Base-by-base conservation (phyloP, 2,329 filamentous ascomycete genomes). In the Emergomyces pasteurianus region DNA sequence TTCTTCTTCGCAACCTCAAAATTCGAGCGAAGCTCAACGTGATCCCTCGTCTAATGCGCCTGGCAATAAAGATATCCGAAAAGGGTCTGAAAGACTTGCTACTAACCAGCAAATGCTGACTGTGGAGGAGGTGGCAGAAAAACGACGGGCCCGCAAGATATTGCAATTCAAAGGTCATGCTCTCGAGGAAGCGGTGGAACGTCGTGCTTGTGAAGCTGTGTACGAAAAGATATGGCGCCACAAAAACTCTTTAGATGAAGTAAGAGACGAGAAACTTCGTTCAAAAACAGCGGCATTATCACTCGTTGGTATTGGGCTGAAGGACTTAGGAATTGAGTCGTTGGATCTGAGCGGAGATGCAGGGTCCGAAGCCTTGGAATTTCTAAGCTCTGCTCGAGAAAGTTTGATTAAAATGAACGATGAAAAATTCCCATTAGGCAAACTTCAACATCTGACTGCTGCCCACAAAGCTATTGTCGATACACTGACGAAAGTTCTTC, bases 401-500 rank as follows among this genome's bases (percentile, higher is more conserved):
- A 87, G 89, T 62, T 77, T 99, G 56, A 80, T 85, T 53, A 83
- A 83, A 63, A 97, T 99, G 92, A 87, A 90, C 69, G 83, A 92
- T 62, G 88, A 90, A 65, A 86, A 86, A 65, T 95, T 91, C 70
- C 94, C 94, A 0, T 78, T 96, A 1, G 94, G 91, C 21, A 99
- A 99, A 75, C 81, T 97, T 49, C 89, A 91, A 68, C 86, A 91
- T 68, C 80, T 99, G 60, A 95, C 92, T 65, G 85, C 86, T 46
- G 89, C 90, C 2, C 94, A 97, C 74, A 95, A 95, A 77, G 88
- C 86, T 65, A 97, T 99, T 64, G 94, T 99, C 56, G 92, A 97
- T 72, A 92, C 91, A 4, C 72, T 88, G 21, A 86, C 83, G 18
- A 81, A 83, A 59, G 75, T 86, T 23, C 81, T 86, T 60, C 83